These are phyloP conservation scores for Cinchona pubescens DNA, from an alignment of 257 asterid species.

Conservation along the genomic window DNA sequence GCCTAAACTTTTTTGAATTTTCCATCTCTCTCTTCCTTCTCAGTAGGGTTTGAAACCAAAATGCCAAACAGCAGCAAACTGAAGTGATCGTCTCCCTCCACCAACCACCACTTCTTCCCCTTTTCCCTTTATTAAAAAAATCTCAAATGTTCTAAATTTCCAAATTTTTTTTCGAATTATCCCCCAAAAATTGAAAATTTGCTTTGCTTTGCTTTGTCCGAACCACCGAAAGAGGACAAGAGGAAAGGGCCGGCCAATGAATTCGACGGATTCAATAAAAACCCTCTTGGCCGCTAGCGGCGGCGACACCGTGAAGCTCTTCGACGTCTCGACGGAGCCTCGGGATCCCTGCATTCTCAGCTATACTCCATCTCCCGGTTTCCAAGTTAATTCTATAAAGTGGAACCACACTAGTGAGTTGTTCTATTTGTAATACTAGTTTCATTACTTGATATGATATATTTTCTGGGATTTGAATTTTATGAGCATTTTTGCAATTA, in stretches of 20 bases:
- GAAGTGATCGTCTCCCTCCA: constrained; percentile 12
- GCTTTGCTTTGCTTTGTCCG: neutral
- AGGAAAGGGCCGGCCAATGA: constrained; percentile 29
- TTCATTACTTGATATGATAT: constrained; percentile 9
- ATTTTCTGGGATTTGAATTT: constrained; percentile 2
- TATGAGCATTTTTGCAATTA: neutral
- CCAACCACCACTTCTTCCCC: constrained; percentile 2
- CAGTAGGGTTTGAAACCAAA: constrained; percentile 26
- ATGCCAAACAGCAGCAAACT: constrained; percentile 8
- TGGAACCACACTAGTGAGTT: constrained; percentile 96
- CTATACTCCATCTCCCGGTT: constrained; percentile 68
- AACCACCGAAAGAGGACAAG: constrained; percentile 1
- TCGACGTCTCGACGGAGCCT: constrained; percentile 77
- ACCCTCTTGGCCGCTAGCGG: constrained; percentile 70
- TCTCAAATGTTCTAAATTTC: neutral
- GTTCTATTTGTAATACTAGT: constrained; percentile 24
- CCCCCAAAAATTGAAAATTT: neutral
- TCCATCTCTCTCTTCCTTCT: constrained; percentile 5
- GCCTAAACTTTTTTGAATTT: constrained; percentile 20
- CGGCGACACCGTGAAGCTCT: constrained; percentile 91
- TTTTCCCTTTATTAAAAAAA: neutral
- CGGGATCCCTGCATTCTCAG: constrained; percentile 84
- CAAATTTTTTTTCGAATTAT: no score
- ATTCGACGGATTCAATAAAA: constrained; percentile 57
- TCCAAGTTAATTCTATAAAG: constrained; percentile 74